Conservation (phyloP, 1,284 basidiomycete species). For the Psilocybe mexicana region DNA sequence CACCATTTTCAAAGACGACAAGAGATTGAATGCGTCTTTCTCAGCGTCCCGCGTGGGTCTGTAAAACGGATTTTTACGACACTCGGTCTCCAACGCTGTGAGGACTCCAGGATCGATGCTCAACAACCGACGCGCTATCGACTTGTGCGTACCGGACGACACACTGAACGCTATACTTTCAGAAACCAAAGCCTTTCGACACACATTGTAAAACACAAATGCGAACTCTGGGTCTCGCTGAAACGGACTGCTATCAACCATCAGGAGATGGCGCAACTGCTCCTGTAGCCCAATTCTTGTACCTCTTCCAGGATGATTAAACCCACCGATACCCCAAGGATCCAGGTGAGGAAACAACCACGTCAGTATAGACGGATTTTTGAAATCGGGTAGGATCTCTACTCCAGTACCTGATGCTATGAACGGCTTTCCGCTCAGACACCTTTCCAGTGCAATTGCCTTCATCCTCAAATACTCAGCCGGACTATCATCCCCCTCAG, state of each 20-base stretch:
- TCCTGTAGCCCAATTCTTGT: background rate
- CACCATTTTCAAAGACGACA: background rate
- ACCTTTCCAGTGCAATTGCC: slow-evolving; percentile 8
- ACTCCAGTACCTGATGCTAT: slow-evolving; percentile 1
- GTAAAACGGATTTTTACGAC: slow-evolving; percentile 1
- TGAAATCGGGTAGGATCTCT: slow-evolving; percentile 10
- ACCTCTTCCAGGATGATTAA: slow-evolving; percentile 7
- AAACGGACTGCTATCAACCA: slow-evolving; percentile 17
- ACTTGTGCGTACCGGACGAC: background rate
- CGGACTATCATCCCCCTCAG: slow-evolving; percentile 10
- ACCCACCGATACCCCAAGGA: slow-evolving; percentile 22
- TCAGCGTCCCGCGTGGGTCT: background rate
- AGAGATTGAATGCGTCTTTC: background rate
- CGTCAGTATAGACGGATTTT: slow-evolving; percentile 14
- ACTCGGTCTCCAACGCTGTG: background rate
- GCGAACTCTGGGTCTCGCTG: slow-evolving; percentile 11
- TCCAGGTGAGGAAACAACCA: slow-evolving; percentile 20
- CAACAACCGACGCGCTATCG: background rate
- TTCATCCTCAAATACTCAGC: slow-evolving; percentile 11
- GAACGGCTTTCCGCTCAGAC: slow-evolving; percentile 7
- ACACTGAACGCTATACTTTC: slow-evolving; percentile 6
- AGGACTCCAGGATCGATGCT: slow-evolving; percentile 5
- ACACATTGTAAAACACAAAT: slow-evolving; percentile 12
- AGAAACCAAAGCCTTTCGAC: background rate
- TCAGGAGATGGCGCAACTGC: slow-evolving; percentile 14